Evolutionary conservation across 2,329 filamentous ascomycete genomes (phyloP).

Genomic region (Sporothrix euskadiensis): DNA sequence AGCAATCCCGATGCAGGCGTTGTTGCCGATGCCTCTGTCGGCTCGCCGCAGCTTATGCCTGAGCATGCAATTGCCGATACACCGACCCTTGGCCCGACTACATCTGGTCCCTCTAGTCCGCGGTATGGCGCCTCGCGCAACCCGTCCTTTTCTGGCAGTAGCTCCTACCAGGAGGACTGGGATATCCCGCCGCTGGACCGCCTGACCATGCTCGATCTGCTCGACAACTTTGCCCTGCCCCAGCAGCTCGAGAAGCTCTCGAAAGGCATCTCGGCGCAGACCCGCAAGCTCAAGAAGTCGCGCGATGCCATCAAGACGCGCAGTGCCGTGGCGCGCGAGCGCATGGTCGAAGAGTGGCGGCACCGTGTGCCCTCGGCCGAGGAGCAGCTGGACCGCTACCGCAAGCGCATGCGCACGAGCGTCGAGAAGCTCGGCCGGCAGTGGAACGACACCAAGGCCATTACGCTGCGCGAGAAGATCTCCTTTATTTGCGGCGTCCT

Average conservation of each 20-base stretch:
- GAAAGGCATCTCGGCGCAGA: conserved; percentile 76
- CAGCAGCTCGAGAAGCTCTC: conserved; percentile 91
- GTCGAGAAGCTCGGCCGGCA: conserved; percentile 83
- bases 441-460: conserved; percentile 87
- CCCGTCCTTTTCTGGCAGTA: conserved; percentile 78
- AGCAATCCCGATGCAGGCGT: conserved; percentile 3
- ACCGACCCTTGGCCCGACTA: conserved; percentile 50
- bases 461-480: conserved; percentile 88
- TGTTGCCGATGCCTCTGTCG: conserved; percentile 30
- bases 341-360: conserved; percentile 91
- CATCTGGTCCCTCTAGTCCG: conserved; percentile 27
- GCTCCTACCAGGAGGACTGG: conserved; percentile 85
- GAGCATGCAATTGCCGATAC: conserved; percentile 51
- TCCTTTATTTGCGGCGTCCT: conserved; percentile 95
- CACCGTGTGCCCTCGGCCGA: conserved; percentile 82
- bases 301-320: conserved; percentile 76
- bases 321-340: conserved; percentile 77
- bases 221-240: conserved; percentile 89
- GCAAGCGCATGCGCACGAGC: conserved; percentile 78
- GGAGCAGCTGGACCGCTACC: conserved; percentile 89
- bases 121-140: conserved; percentile 62
- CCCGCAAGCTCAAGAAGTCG: conserved; percentile 79
- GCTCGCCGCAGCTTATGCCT: conserved; percentile 49
- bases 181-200: conserved; percentile 89
- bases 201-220: conserved; percentile 84